Percentiles rank a stretch among this genome's conserved stretches.
Conservation (phyloP, 257 asterid species). For the Osmanthus fragrans region DNA sequence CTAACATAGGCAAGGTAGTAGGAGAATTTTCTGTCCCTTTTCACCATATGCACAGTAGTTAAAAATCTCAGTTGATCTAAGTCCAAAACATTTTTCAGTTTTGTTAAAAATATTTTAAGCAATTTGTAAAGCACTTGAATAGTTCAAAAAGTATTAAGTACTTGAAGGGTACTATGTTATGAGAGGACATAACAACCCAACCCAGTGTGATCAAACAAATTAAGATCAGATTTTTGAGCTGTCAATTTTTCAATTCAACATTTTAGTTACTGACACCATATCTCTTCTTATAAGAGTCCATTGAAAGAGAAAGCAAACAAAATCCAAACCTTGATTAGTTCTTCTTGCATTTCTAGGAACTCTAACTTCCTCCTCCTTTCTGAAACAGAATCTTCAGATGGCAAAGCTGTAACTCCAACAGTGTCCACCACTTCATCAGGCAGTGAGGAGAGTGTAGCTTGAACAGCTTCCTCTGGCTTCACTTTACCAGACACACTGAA, state of each 20-base stretch:
- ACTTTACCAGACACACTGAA: conserved; percentile 89
- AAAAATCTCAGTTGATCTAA: background rate
- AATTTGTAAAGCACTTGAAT: background rate
- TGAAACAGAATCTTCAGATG: conserved; percentile 90
- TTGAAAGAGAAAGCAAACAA: conserved; percentile 12
- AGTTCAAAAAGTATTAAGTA: background rate
- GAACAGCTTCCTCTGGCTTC: conserved; percentile 92
- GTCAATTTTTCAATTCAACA: conserved; percentile 12
- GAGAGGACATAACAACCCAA: conserved; percentile 22
- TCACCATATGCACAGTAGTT: conserved; percentile 6
- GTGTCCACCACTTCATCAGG: conserved; percentile 99
- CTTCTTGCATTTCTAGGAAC: conserved; percentile 95
- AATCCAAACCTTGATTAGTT: conserved; percentile 73
- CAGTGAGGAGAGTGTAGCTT: conserved; percentile 87
- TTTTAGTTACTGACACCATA: conserved; percentile 1
- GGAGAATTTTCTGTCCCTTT: background rate
- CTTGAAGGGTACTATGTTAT: conserved; percentile 2
- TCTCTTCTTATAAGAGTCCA: conserved; percentile 23
- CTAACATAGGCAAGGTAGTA: background rate
- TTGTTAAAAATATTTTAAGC: background rate
- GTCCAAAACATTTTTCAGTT: background rate
- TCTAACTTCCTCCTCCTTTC: conserved; percentile 97
- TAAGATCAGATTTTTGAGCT: conserved; percentile 5
- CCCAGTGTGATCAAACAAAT: conserved; percentile 17
- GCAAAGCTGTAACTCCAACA: conserved; percentile 81